A percentile compares a stretch with the other conserved stretches of the same genome.
Evolutionary conservation across 768 basidiomycete genomes (phyloP).

Genomic region (Mycena filopes): DNA sequence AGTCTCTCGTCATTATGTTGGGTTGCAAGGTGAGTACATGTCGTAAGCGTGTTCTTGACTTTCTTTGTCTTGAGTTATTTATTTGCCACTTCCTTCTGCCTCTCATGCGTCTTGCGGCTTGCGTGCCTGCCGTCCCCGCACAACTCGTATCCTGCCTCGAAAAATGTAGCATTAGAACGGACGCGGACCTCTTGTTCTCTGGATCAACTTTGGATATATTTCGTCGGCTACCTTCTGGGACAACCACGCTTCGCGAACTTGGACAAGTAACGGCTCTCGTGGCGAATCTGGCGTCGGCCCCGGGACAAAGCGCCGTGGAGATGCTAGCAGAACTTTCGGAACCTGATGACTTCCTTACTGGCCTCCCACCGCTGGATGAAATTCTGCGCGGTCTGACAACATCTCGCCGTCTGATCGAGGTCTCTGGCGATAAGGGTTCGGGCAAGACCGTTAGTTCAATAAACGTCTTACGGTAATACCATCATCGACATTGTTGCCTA

Average conservation of each 20-base stretch:
- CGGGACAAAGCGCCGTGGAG: constrained; percentile 49
- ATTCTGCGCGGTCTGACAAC: constrained; percentile 62
- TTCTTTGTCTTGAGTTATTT: neutral
- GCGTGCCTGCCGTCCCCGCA: constrained; percentile 51
- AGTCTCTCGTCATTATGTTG: constrained; percentile 21
- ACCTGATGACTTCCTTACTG: constrained; percentile 43
- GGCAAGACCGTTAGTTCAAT: constrained; percentile 72
- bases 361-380: constrained; percentile 61
- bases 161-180: constrained; percentile 62
- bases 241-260: constrained; percentile 60
- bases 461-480: neutral
- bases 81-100: too few relatives aligned
- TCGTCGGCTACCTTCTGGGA: constrained; percentile 59
- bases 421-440: constrained; percentile 71
- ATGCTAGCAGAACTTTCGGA: constrained; percentile 35
- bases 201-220: constrained; percentile 60
- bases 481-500: constrained; percentile 40
- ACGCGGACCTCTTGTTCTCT: constrained; percentile 66
- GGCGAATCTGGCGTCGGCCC: constrained; percentile 55
- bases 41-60: too few relatives aligned
- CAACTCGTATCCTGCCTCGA: constrained; percentile 60
- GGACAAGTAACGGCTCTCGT: constrained; percentile 51
- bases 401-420: constrained; percentile 64
- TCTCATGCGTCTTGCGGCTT: constrained; percentile 54
- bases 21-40: too few relatives aligned